Evolutionary conservation across 768 basidiomycete genomes (phyloP).

Genomic region (Auricularia cornea): DNA sequence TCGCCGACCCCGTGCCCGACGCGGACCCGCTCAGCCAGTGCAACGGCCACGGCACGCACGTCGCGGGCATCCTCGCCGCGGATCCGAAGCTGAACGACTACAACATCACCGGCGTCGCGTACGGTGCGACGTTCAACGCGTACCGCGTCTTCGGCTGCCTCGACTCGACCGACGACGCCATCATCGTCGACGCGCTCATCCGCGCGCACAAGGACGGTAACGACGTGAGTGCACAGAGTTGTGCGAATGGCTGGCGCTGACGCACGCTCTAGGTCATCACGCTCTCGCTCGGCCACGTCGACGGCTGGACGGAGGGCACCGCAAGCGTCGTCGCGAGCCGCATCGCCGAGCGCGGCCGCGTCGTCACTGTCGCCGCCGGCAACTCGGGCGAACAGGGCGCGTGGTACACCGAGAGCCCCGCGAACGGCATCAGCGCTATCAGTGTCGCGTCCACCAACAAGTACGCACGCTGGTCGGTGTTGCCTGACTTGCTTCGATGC

Average conservation of each 20-base stretch:
- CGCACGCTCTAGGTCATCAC: constrained; percentile 18
- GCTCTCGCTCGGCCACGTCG: constrained; percentile 23
- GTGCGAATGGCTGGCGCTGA: too few relatives aligned
- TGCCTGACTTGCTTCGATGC: not conserved
- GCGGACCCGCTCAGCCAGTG: constrained; percentile 6
- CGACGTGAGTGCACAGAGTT: constrained; percentile 13
- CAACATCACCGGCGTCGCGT: constrained; percentile 30
- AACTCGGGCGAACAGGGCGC: not conserved
- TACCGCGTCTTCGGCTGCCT: constrained; percentile 15
- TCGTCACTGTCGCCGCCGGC: constrained; percentile 2
- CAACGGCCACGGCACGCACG: constrained; percentile 8
- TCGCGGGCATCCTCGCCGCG: constrained; percentile 21
- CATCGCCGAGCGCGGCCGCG: constrained; percentile 4
- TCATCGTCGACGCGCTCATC: constrained; percentile 5
- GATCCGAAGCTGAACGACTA: constrained; percentile 19
- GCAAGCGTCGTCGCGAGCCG: constrained; percentile 1
- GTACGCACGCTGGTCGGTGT: not conserved
- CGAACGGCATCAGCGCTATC: not conserved
- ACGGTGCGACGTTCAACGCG: constrained; percentile 21
- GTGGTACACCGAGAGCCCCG: constrained; percentile 1
- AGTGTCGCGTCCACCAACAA: constrained; percentile 4
- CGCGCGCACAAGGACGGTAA: constrained; percentile 16
- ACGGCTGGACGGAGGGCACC: constrained; percentile 8
- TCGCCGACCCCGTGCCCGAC: not conserved
- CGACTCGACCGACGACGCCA: constrained; percentile 17